Evolutionary conservation across 2,329 filamentous ascomycete genomes (phyloP).

Genomic region (Cercospora sp.): DNA sequence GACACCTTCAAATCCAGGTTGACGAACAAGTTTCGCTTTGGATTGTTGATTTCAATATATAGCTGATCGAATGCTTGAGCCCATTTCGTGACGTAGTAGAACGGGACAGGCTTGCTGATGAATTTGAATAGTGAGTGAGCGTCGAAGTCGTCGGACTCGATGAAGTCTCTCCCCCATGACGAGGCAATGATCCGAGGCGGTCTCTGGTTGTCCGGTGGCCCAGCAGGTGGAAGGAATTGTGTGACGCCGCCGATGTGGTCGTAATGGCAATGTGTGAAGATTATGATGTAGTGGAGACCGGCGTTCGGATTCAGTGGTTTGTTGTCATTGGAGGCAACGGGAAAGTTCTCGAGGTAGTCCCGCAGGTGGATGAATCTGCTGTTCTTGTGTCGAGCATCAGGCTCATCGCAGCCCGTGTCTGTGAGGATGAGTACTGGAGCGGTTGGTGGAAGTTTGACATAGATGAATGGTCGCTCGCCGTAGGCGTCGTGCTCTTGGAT

Average conservation of each 20-base stretch:
- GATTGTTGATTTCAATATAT: conserved; percentile 21
- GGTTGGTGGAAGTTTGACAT: conserved; percentile 45
- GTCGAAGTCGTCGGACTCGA: conserved; percentile 42
- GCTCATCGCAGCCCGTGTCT: conserved; percentile 51
- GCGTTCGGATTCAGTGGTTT: conserved; percentile 43
- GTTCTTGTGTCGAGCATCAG: conserved; percentile 34
- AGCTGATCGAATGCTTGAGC: conserved; percentile 43
- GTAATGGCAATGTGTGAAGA: conserved; percentile 53
- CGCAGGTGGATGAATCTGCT: conserved; percentile 41
- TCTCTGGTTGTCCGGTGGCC: conserved; percentile 16
- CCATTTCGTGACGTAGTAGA: conserved; percentile 48
- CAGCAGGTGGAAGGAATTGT: conserved; percentile 36
- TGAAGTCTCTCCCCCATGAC: conserved; percentile 43
- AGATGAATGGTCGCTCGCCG: conserved; percentile 50
- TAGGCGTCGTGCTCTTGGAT: conserved; percentile 49
- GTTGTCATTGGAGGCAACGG: conserved; percentile 41
- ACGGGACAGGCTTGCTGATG: conserved; percentile 41
- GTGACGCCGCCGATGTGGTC: conserved; percentile 44
- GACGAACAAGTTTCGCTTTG: neutral
- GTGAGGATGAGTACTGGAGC: conserved; percentile 43
- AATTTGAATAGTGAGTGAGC: conserved; percentile 46
- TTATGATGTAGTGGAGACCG: conserved; percentile 42
- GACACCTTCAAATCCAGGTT: conserved; percentile 40
- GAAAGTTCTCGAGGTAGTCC: conserved; percentile 46
- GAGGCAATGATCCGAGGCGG: conserved; percentile 41